Evolutionary conservation across 1,284 basidiomycete genomes (phyloP), one percentile per base, ranked within the genome.

Genomic region (Papiliotrema nemorosa): DNA sequence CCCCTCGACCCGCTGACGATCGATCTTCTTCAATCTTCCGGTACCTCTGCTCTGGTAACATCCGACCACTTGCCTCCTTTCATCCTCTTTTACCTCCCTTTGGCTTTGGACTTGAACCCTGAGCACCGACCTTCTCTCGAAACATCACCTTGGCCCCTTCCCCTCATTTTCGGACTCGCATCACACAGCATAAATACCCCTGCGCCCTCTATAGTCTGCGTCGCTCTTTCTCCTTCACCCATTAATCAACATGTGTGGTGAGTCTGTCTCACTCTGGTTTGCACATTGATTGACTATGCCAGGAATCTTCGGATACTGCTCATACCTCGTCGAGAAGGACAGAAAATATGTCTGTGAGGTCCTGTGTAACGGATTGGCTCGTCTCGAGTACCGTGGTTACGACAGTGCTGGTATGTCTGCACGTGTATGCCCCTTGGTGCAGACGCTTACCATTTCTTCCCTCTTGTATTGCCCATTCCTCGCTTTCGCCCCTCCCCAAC

Each of bases 301-400:
- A 75, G 91, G 91, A 77, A 96, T 97, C 78, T 96, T 97, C 75
- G 88, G 81, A 53, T 96, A 96, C 78, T 91, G 89, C 81, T 93
- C 84, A 73, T 96, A 78, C 80, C 81, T 96, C 70, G 86, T 87
- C 76, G 90, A 93, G 78, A 92, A 91, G 90, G 85, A 88, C 75
- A 90, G 96, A 69, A 87, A 89, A 74, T 86, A 90, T 64, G 82
- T 97, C 63, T 85, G 96, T 62, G 92, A 98, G 66, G 85, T 91
- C 55, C 84, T 99, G 51, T 84, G 86, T 72, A 89, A 87, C 60
- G 96, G 93, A 62, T 87, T 98, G 55, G 85, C 89, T 44, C 86
- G 96, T 57, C 86, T 97, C 66, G 96, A 99, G 74, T 99, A 99
- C 78, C 87, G 96, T 72, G 93, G 96, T 45, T 97, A 99, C 73